Base-by-base conservation (phyloP, 805 yeast species). In the Metschnikowia arizonensis region DNA sequence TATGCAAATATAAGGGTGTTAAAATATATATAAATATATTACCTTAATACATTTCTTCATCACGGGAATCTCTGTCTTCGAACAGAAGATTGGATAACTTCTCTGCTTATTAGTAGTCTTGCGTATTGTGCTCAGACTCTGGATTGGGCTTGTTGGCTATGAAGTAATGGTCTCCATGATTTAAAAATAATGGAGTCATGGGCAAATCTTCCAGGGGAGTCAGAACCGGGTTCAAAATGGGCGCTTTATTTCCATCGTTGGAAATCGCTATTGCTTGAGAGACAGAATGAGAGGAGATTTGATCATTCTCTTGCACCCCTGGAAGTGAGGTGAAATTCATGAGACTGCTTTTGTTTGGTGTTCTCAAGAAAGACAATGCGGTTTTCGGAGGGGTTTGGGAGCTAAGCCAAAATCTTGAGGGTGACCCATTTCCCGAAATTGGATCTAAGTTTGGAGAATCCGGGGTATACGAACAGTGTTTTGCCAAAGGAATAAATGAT, bases 391-490 rank as follows among this genome's bases (percentile, higher is more conserved):
- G 82, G 0, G 82, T 76, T 42, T 73, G 74, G 17, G 76, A 69
- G n/a, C 72, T 66, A 36, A 79, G 60, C 71, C 78, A 73, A 49
- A 78, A 77, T 40, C 77, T 59, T 4, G 82, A 76, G 1, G 83
- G 83, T 0, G 81, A 76, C 5, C 78, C 80, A 2, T 76, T 74
- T 12, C 78, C 40, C 4, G 81, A 76, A 0, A 74, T 69, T 2
- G 83, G 82, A 35, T 65, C 73, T 42, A 79, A 61, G 43, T 67
- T 66, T 0, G 83, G 83, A 1, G 81, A 76, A 42, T 74, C 81
- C 0, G 83, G 82, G 9, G 62, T 56, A 28, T 36, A 30, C 47
- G 42, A 42, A 40, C 26, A 48, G 43, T 50, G 47, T 38, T 50
- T 48, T 10, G 33, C 47, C 34, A 60, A 57, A 5, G 73, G 72